These are phyloP conservation scores for Protomyces gravidus DNA, from an alignment of 1,139 yeast genomes.

Conservation along the genomic window DNA sequence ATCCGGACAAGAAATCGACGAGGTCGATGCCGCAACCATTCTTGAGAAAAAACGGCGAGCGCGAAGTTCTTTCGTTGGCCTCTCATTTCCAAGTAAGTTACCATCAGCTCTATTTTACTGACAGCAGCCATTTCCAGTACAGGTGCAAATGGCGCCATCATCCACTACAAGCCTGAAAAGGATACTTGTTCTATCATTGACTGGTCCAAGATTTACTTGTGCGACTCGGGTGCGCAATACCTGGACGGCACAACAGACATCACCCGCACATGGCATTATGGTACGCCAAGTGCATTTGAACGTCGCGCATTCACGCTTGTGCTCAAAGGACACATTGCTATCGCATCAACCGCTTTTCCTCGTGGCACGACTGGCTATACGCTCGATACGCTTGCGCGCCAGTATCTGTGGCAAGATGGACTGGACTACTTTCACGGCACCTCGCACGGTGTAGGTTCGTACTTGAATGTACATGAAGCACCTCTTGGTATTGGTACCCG, in stretches of 20 bases:
- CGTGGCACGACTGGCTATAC: conserved; percentile 78
- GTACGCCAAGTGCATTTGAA: conserved; percentile 64
- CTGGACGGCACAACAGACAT: conserved; percentile 92
- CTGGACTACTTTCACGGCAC: conserved; percentile 95
- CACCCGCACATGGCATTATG: conserved; percentile 85
- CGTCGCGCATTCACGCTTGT: conserved; percentile 77
- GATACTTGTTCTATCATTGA: conserved; percentile 64
- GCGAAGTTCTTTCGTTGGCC: conserved; percentile 59
- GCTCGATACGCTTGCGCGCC: conserved; percentile 86
- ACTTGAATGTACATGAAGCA: conserved; percentile 90
- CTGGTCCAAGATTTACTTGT: conserved; percentile 70
- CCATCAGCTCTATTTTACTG: neutral
- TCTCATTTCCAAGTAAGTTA: conserved; percentile 62
- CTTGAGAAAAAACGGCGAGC: conserved; percentile 55
- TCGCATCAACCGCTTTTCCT: conserved; percentile 75
- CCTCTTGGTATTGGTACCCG: conserved; percentile 84
- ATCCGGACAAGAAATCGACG: conserved; percentile 61
- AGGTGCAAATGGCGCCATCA: conserved; percentile 88
- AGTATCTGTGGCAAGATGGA: conserved; percentile 77
- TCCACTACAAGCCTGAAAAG: conserved; percentile 77
- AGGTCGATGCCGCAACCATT: conserved; percentile 71
- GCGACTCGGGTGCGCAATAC: conserved; percentile 93
- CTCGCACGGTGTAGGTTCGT: conserved; percentile 95
- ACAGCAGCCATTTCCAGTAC: conserved; percentile 68
- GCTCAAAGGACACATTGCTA: conserved; percentile 82